These are phyloP conservation scores for Aspergillus fumigatiaffinis DNA, from an alignment of 2,329 filamentous ascomycete species.

Conservation along the genomic window DNA sequence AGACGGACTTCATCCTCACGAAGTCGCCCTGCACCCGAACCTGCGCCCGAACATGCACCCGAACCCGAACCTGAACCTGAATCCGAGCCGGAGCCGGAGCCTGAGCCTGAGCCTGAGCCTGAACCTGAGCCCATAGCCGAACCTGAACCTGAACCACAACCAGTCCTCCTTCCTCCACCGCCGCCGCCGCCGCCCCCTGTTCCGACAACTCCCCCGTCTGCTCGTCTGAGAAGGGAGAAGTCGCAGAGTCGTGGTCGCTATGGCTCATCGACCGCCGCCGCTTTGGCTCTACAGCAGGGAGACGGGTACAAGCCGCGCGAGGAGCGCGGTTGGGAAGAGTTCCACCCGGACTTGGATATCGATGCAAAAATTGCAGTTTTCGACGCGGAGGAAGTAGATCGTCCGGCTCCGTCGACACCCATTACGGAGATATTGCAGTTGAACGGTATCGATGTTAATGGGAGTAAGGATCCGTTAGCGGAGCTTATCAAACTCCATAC, in stretches of 20 bases:
- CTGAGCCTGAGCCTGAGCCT: neutral
- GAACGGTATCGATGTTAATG: slow-evolving; percentile 24
- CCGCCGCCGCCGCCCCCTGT: slow-evolving; percentile 26
- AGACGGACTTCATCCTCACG: slow-evolving; percentile 48
- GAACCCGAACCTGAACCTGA: neutral
- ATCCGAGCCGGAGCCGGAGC: neutral
- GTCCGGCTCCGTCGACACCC: slow-evolving; percentile 53
- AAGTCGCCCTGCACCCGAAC: slow-evolving; percentile 46
- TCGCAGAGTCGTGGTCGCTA: slow-evolving; percentile 61
- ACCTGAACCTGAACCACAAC: slow-evolving; percentile 8
- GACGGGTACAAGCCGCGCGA: slow-evolving; percentile 97
- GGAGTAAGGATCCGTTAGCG: slow-evolving; percentile 33
- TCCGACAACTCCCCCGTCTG: slow-evolving; percentile 36
- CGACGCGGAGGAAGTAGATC: slow-evolving; percentile 80
- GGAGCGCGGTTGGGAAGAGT: slow-evolving; percentile 96
- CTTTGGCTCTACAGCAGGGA: slow-evolving; percentile 82
- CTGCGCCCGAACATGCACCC: neutral
- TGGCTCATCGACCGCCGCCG: slow-evolving; percentile 77
- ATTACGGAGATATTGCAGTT: slow-evolving; percentile 28
- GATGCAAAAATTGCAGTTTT: slow-evolving; percentile 75
- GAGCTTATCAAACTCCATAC: slow-evolving; percentile 40
- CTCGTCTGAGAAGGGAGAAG: slow-evolving; percentile 40
- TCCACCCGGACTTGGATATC: slow-evolving; percentile 91
- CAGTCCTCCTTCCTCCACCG: slow-evolving; percentile 23
- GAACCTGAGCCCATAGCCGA: neutral